A percentile compares a stretch with the other conserved stretches of the same genome.
Conservation (phyloP, 2,329 filamentous ascomycete species). For the Claviceps lovelessii region DNA sequence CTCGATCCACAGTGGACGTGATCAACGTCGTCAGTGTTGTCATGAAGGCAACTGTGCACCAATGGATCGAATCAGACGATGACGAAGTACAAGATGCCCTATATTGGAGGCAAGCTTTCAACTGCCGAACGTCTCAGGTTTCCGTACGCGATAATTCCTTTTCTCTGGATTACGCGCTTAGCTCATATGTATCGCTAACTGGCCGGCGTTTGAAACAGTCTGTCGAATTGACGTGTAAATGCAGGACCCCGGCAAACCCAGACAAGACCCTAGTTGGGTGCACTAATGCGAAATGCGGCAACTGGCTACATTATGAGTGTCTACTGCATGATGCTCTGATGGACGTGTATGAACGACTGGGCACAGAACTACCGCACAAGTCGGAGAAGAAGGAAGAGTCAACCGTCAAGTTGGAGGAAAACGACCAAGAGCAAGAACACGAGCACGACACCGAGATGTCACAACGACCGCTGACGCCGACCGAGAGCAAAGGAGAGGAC, state of each 20-base stretch:
- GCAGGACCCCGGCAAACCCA: conserved; percentile 45
- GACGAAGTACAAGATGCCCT: conserved; percentile 44
- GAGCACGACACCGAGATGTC: conserved; percentile 13
- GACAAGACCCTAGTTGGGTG: conserved; percentile 47
- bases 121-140: conserved; percentile 41
- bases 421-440: background rate
- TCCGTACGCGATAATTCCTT: conserved; percentile 32
- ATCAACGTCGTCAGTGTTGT: conserved; percentile 60
- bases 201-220: conserved; percentile 22
- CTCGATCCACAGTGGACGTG: conserved; percentile 42
- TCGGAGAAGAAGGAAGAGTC: conserved; percentile 29
- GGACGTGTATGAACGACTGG: conserved; percentile 34
- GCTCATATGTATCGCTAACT: background rate
- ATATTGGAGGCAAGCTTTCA: conserved; percentile 51
- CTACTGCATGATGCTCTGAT: conserved; percentile 40
- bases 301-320: conserved; percentile 51
- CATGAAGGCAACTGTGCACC: conserved; percentile 43
- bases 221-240: conserved; percentile 43
- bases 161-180: background rate
- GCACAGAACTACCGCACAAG: conserved; percentile 37
- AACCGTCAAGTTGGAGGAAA: conserved; percentile 19
- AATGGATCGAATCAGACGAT: conserved; percentile 58
- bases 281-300: conserved; percentile 36
- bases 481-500: conserved; percentile 34
- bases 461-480: conserved; percentile 35